A percentile compares a stretch with the other conserved stretches of the same genome.
Evolutionary conservation across 768 basidiomycete species (phyloP).

Genomic region (Russula dissimulans): DNA sequence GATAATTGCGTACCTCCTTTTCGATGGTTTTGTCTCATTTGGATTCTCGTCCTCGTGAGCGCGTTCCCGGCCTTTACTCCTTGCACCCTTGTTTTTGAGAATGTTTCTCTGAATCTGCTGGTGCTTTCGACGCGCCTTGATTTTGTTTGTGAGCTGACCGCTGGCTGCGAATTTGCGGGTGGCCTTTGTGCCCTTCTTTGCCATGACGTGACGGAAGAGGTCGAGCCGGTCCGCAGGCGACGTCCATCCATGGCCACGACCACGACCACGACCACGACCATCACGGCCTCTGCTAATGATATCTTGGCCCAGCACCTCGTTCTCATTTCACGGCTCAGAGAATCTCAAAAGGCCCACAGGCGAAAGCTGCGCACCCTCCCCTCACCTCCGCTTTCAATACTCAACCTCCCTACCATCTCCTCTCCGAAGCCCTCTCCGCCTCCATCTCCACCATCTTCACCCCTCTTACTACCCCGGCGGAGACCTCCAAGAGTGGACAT

Average conservation of each 20-base stretch:
- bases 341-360: conserved; percentile 47
- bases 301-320: conserved; percentile 53
- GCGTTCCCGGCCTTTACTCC: conserved; percentile 24
- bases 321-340: conserved; percentile 47
- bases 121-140: conserved; percentile 73
- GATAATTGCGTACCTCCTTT: conserved; percentile 11
- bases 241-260: too few relatives aligned
- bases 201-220: conserved; percentile 27
- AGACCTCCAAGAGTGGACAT: conserved; percentile 40
- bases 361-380: conserved; percentile 47
- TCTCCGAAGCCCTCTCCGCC: conserved; percentile 43
- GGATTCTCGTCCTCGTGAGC: conserved; percentile 25
- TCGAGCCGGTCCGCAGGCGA: not conserved
- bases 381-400: conserved; percentile 36
- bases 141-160: conserved; percentile 81
- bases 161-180: conserved; percentile 83
- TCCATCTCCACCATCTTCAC: conserved; percentile 39
- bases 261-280: conserved; percentile 9
- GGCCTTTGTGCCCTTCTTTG: conserved; percentile 62
- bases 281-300: conserved; percentile 48
- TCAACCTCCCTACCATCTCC: conserved; percentile 12
- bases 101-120: conserved; percentile 67
- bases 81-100: conserved; percentile 41
- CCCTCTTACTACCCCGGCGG: conserved; percentile 27
- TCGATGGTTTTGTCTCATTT: conserved; percentile 22